These are phyloP conservation scores for Lasiodiplodia citricola DNA, from an alignment of 2,329 filamentous ascomycete genomes.

Conservation along the genomic window DNA sequence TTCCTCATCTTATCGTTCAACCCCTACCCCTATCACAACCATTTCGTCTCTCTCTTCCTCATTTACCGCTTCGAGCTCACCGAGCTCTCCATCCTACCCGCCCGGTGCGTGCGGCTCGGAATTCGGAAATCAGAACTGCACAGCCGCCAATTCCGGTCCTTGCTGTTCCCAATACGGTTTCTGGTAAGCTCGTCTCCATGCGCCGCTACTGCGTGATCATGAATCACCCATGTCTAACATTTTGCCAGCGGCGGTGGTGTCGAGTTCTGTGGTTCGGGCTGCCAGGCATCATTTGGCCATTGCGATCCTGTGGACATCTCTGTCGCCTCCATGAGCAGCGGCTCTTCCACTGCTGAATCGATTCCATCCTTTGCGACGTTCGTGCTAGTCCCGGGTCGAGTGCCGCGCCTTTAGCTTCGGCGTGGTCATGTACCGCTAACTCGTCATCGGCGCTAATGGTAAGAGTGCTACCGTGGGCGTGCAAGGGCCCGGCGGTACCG, in stretches of 20 bases:
- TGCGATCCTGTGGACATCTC: constrained; percentile 32
- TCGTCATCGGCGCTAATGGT: not conserved
- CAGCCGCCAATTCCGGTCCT: not conserved
- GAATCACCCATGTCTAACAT: not conserved
- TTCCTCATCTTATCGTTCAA: too few species aligned
- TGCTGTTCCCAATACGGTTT: constrained; percentile 16
- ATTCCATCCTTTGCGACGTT: not conserved
- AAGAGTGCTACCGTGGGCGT: not conserved
- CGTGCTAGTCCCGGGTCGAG: constrained; percentile 1
- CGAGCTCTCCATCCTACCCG: not conserved
- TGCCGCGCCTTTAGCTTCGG: not conserved
- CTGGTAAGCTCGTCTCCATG: not conserved
- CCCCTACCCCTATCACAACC: too few species aligned
- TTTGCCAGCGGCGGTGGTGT: constrained; percentile 22
- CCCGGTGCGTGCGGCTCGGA: not conserved
- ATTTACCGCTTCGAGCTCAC: not conserved
- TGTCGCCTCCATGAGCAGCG: not conserved
- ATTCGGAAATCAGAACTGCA: not conserved
- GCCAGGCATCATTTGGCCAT: constrained; percentile 44
- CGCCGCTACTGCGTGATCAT: not conserved
- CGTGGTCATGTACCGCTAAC: not conserved
- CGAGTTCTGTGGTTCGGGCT: constrained; percentile 46
- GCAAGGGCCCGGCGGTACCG: not conserved
- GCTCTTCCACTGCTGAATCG: not conserved
- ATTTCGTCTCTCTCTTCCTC: not conserved